phyloP scores from a whole-genome alignment of 225 moss, liverwort and hornwort genomes.

The Straminergon stramineum region DNA sequence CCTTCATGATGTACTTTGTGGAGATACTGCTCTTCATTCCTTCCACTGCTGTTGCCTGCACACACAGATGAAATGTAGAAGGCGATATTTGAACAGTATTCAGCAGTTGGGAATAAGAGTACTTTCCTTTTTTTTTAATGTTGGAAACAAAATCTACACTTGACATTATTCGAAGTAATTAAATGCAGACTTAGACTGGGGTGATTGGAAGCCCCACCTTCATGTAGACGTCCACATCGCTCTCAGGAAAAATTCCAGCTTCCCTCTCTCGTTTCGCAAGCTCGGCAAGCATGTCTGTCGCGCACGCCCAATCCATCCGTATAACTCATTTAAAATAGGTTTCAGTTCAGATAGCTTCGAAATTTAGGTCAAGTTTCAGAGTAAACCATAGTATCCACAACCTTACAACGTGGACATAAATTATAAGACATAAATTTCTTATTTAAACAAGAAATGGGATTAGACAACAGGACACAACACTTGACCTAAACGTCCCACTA shows the following conservation, averaged over 20 bases:
- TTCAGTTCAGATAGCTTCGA: neutral
- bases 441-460: neutral
- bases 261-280: constrained; percentile 61
- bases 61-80: neutral
- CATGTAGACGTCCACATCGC: constrained; percentile 69
- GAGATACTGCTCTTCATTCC: constrained; percentile 47
- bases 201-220: constrained; percentile 9
- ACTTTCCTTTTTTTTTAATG: neutral
- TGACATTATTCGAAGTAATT: neutral
- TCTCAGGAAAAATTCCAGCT: constrained; percentile 60
- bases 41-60: constrained; percentile 46
- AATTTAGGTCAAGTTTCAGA: neutral
- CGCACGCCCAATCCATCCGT: neutral
- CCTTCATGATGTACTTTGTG: constrained; percentile 63
- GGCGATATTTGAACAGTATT: neutral
- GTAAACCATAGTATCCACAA: neutral
- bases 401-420: neutral
- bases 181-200: neutral
- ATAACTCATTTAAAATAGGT: neutral
- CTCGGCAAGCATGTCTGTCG: constrained; percentile 53
- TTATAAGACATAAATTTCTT: neutral
- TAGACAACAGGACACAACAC: neutral
- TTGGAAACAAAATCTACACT: neutral
- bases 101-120: neutral
- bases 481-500: neutral